Percentiles rank a stretch among this genome's conserved stretches.
These are phyloP conservation scores for Erodium texanum DNA, from an alignment of 441 rosid genomes.

Conservation along the genomic window DNA sequence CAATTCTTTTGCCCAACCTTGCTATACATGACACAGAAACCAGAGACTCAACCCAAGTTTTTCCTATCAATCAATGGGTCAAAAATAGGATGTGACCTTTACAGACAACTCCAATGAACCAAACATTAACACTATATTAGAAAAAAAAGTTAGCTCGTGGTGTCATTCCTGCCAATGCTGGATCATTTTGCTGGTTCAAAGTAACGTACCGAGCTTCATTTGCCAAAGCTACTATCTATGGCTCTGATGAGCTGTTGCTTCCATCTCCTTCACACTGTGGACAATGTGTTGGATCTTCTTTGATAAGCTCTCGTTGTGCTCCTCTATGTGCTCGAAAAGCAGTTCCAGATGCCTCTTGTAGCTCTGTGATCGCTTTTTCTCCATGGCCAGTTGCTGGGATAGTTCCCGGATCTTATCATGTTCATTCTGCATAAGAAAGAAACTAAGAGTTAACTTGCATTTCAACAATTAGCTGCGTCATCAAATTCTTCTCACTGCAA, in stretches of 20 bases:
- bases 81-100: background rate
- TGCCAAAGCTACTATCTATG: constrained; percentile 26
- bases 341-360: constrained; percentile 87
- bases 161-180: background rate
- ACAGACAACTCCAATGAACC: background rate
- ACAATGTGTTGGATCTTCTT: constrained; percentile 79
- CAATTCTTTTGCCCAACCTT: background rate
- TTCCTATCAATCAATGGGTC: background rate
- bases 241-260: constrained; percentile 47
- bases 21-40: background rate
- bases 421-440: constrained; percentile 47
- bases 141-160: background rate
- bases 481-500: background rate
- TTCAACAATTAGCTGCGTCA: background rate
- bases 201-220: too few species aligned
- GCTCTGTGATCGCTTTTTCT: constrained; percentile 79
- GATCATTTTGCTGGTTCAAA: background rate
- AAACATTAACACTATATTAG: background rate
- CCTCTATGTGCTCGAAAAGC: constrained; percentile 78
- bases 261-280: constrained; percentile 59
- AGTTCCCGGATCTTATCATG: constrained; percentile 81
- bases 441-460: constrained; percentile 10
- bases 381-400: constrained; percentile 76
- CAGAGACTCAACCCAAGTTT: background rate
- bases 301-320: constrained; percentile 69